Base-by-base conservation (phyloP, 495 filamentous ascomycete genomes). In the Podospora appendiculata region DNA sequence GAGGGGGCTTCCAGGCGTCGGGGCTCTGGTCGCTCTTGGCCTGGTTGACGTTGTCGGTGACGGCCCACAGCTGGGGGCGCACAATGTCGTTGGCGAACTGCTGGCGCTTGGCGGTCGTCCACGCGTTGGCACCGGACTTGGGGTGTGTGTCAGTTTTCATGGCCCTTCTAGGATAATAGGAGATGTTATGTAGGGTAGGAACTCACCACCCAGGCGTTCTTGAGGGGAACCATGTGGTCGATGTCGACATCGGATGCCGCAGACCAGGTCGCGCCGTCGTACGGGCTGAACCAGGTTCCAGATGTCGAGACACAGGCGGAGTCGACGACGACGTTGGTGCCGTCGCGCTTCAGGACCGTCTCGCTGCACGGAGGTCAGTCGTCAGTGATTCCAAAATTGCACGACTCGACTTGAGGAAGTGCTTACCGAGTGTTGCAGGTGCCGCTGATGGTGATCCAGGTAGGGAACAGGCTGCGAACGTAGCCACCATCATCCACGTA, bases 11-110 rank as follows among this genome's bases (percentile, higher is more conserved):
- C 87, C 87, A 90, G 4, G 61, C 61, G 58, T 90, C 87, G 0
- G 87, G 87, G 11, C 79, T 79, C 53, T 74, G 71, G 58, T 88
- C 85, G 9, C 85, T 68, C 74, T 90, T 90, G 0, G 70, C 48
- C 57, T 81, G 70, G 67, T 90, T 90, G 39, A 89, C 83, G 48
- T 80, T 83, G 55, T 86, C 84, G 0, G 87, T 89, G 45, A 90
- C 85, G 4, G 86, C 83, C 59, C 85, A 74, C 9, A 89, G 74
- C 69, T 89, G 85, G 0, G 87, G 87, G 38, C 81, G 76, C 0
- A 63, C 71, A 40, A 89, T 63, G 63, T 89, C 87, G 66, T 90
- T 90, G 46, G 87, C 87, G 58, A 86, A 88, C 2, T 72, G 59
- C 54, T 82, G 69, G 44, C 87, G 81, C 56, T 76, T 72, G 25